Evolutionary conservation across 768 basidiomycete species (phyloP), one percentile per base, ranked within the genome.

Genomic region (Podaxis carcinomalis): DNA sequence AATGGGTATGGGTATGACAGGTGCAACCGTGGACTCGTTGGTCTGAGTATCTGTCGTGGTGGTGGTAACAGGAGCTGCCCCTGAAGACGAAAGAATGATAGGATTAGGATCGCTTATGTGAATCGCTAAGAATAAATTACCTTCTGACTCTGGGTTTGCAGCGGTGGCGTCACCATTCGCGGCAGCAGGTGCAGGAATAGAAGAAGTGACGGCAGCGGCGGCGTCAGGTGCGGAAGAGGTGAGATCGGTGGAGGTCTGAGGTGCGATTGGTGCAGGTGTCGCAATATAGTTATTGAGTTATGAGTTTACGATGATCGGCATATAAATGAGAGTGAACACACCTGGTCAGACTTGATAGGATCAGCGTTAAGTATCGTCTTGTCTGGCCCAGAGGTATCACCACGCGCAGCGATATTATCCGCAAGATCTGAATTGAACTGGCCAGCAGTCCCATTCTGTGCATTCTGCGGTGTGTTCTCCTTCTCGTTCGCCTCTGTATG

Each of bases 331-430:
- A 46, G 13, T 42, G 25, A 42, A 62, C 66, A 57, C 63, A 77
- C 78, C 68, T 75, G 68, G 46, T 69, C 69, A 54, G 62, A 57
- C 55, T 77, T 77, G 39, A 75, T 69, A 35, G 78, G 74, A 63
- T 80, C 80, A 25, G 77, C 64, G 16, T 77, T 78, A 54, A 76
- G 71, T 57, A 76, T 67, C n/a, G 74, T 73, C 28, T 72, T 74
- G 51, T 77, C 79, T 25, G 77, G 50, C 19, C 75, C 78, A 25
- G 75, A 69, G 1, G 76, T 76, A 10, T 75, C 76, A 28, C 76
- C 74, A 23, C 72, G 69, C 32, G 77, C 76, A 23, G 65, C 71
- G 49, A 78, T 70, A 19, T 74, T 75, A 55, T 70, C 72, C 51
- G 72, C 74, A 32, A 77, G 54, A 72, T 77, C 72, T 68, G 73